Percentiles rank a stretch among this genome's conserved stretches.
Evolutionary conservation across 1,284 basidiomycete species (phyloP).

Genomic region (Crucibulum parvulum): DNA sequence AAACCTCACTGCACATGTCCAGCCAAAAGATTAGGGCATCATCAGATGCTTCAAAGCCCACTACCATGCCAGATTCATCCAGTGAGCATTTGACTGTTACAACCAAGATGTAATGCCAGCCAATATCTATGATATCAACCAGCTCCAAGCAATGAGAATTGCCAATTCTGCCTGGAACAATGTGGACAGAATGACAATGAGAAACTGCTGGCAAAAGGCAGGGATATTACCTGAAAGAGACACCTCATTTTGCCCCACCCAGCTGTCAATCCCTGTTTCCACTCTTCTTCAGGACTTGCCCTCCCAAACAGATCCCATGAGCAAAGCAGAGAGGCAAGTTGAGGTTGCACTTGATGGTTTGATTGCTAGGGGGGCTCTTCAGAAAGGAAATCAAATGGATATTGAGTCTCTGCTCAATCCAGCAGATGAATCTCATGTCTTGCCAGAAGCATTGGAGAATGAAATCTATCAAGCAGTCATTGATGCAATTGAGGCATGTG

Average conservation of each 20-base stretch:
- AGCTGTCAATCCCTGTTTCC: constrained; percentile 1
- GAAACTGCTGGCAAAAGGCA: constrained; percentile 3
- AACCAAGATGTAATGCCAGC: constrained; percentile 26
- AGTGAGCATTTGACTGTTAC: constrained; percentile 32
- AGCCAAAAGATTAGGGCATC: constrained; percentile 29
- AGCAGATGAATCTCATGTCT: constrained; percentile 9
- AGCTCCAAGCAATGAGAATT: constrained; percentile 9
- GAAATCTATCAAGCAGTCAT: constrained; percentile 25
- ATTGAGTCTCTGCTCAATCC: constrained; percentile 12
- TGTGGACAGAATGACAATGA: neutral
- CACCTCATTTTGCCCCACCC: neutral
- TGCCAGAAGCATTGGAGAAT: constrained; percentile 14
- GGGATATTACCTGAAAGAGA: constrained; percentile 4
- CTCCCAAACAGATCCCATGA: neutral
- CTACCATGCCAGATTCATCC: constrained; percentile 28
- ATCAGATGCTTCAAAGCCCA: constrained; percentile 38
- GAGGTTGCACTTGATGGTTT: constrained; percentile 13
- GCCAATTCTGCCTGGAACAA: neutral
- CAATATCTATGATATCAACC: constrained; percentile 40
- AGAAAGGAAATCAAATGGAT: constrained; percentile 1
- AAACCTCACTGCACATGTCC: constrained; percentile 16
- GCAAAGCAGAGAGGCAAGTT: constrained; percentile 15
- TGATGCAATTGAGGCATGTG: constrained; percentile 14
- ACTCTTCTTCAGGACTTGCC: neutral
- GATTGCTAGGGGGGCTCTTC: constrained; percentile 11